These are phyloP conservation scores for Paramecium tetraurelia DNA, from an alignment of 73 alveolate genomes.

Conservation along the genomic window DNA sequence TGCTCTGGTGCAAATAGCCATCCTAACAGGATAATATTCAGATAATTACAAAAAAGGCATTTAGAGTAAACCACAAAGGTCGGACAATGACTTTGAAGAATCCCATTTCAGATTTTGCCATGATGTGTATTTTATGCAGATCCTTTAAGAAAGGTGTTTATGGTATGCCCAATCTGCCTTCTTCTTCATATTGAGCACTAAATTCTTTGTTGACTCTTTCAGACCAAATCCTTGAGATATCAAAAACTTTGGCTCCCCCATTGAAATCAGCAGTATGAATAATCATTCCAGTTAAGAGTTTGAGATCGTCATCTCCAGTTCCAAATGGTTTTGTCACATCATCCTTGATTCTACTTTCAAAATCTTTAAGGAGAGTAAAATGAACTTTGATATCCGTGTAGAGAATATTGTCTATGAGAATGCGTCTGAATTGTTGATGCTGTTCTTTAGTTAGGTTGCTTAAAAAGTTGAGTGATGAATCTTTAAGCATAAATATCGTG, in stretches of 20 bases:
- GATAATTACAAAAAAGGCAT: slow-evolving; percentile 29
- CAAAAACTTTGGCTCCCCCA: slow-evolving; percentile 64
- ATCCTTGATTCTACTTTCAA: slow-evolving; percentile 46
- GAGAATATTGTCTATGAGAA: slow-evolving; percentile 47
- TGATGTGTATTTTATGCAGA: slow-evolving; percentile 42
- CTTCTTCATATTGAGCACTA: slow-evolving; percentile 56
- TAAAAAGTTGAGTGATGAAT: slow-evolving; percentile 27
- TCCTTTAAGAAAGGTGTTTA: slow-evolving; percentile 58
- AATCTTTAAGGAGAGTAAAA: slow-evolving; percentile 38
- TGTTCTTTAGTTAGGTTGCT: background rate
- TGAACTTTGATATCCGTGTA: slow-evolving; percentile 61
- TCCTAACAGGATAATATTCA: background rate
- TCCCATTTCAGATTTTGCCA: slow-evolving; percentile 63
- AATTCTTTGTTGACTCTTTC: slow-evolving; percentile 63
- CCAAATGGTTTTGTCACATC: background rate
- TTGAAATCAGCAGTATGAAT: slow-evolving; percentile 64
- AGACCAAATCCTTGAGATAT: slow-evolving; percentile 58
- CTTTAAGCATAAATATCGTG: slow-evolving; percentile 47
- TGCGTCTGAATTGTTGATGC: slow-evolving; percentile 43
- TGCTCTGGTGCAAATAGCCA: slow-evolving; percentile 16
- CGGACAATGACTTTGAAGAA: slow-evolving; percentile 56
- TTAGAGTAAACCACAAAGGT: slow-evolving; percentile 54
- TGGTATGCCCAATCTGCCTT: slow-evolving; percentile 52
- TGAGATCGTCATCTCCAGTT: slow-evolving; percentile 48
- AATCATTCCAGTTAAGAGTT: slow-evolving; percentile 59